Evolutionary conservation across 805 yeast genomes (phyloP).

Genomic region (Saturnispora besseyi): DNA sequence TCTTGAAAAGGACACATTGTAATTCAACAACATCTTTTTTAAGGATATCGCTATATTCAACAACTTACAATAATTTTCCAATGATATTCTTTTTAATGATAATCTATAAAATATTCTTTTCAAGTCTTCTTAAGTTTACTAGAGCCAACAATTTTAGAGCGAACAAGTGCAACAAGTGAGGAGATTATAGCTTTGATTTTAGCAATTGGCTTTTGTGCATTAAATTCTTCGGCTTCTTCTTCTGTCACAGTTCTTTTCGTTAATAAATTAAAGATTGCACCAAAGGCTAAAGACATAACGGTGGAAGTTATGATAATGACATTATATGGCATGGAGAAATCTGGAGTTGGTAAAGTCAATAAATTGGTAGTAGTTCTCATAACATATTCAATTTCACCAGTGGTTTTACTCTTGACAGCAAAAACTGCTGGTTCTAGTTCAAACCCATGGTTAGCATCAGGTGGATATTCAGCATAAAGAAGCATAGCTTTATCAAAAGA

Average conservation of each 20-base stretch:
- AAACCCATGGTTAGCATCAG: slow-evolving; percentile 98
- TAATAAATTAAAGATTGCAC: slow-evolving; percentile 71
- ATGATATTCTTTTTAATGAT: not conserved
- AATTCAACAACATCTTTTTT: too few species aligned
- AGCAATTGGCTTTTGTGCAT: slow-evolving; percentile 14
- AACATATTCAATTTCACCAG: slow-evolving; percentile 31
- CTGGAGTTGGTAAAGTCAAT: slow-evolving; percentile 88
- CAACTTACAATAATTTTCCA: too few species aligned
- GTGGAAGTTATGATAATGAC: slow-evolving; percentile 92
- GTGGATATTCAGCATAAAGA: slow-evolving; percentile 90
- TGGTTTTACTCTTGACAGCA: slow-evolving; percentile 34
- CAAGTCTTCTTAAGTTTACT: not conserved
- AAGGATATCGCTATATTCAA: too few species aligned
- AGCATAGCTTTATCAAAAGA: slow-evolving; percentile 83
- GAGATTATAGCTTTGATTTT: slow-evolving; percentile 10
- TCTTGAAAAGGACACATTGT: too few species aligned
- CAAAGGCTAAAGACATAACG: slow-evolving; percentile 85
- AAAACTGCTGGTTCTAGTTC: slow-evolving; percentile 87
- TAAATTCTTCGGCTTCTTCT: slow-evolving; percentile 46
- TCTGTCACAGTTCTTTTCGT: slow-evolving; percentile 68
- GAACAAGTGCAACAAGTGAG: not conserved
- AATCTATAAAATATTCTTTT: not conserved
- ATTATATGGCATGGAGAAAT: slow-evolving; percentile 97
- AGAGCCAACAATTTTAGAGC: not conserved
- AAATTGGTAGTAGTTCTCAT: slow-evolving; percentile 81